Percentiles rank a stretch among this genome's conserved stretches.
These are phyloP conservation scores for Chlamydomonas sp. DNA, from an alignment of 139 green algal species.

Conservation along the genomic window DNA sequence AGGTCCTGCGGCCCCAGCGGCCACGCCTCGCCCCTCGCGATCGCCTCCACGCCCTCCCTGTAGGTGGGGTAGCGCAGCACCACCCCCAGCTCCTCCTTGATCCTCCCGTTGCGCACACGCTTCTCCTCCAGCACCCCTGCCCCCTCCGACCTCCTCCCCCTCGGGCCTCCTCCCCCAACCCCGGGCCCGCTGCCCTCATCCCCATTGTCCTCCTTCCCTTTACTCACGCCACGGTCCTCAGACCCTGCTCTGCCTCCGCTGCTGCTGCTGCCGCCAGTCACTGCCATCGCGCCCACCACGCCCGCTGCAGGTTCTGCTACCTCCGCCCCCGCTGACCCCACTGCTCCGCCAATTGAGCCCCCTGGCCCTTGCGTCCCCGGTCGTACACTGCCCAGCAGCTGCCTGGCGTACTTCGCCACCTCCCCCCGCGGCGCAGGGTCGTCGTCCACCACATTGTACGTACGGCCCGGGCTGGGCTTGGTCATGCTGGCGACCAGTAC, in stretches of 20 bases:
- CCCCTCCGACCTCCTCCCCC: not conserved
- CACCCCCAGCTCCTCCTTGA: conserved; percentile 69
- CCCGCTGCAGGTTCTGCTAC: too few relatives aligned
- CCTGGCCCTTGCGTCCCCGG: not conserved
- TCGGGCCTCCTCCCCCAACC: not conserved
- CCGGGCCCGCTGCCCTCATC: not conserved
- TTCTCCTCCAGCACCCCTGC: conserved; percentile 66
- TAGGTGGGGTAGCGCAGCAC: conserved; percentile 71
- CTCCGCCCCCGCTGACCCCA: too few relatives aligned
- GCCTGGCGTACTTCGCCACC: conserved; percentile 61
- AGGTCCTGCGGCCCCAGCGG: conserved; percentile 7
- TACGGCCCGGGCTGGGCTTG: conserved; percentile 11
- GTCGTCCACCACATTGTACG: conserved; percentile 88
- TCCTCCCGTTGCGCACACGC: conserved; percentile 69
- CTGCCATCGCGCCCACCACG: not conserved
- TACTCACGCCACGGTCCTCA: not conserved
- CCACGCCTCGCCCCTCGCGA: conserved; percentile 30
- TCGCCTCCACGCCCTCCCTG: conserved; percentile 67
- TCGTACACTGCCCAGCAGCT: conserved; percentile 38
- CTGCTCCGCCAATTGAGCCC: not conserved
- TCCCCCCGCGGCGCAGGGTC: conserved; percentile 68
- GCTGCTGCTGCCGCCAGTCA: not conserved
- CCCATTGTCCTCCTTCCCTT: not conserved
- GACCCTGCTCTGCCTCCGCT: not conserved
- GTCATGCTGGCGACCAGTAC: conserved; percentile 73